Conservation (phyloP, 164 flowering plant genomes). For the Aristolochia contorta region DNA sequence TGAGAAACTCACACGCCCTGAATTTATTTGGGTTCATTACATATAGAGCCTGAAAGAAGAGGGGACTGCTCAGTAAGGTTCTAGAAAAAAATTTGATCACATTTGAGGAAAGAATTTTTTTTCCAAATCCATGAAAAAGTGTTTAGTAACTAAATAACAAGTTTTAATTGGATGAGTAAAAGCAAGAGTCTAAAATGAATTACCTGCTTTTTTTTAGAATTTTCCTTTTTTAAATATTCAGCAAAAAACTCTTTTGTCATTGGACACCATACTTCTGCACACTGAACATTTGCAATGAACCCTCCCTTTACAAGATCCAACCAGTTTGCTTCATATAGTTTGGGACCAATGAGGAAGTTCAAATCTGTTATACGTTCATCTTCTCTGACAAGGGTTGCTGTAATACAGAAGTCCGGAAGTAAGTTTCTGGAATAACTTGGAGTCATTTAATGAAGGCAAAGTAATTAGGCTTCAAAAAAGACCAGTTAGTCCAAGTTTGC, state of each 20-base stretch:
- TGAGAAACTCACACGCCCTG: conserved; percentile 96
- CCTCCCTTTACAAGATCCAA: conserved; percentile 94
- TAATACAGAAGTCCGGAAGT: conserved; percentile 2
- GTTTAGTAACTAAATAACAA: no score
- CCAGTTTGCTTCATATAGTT: conserved; percentile 98
- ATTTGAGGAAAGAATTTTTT: no score
- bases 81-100: no score
- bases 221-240: conserved; percentile 89
- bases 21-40: conserved; percentile 99
- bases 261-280: conserved; percentile 99
- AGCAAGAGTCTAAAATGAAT: no score
- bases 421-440: background rate
- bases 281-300: conserved; percentile 95
- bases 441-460: background rate
- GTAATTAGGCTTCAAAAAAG: conserved; percentile 3
- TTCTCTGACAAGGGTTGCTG: conserved; percentile 98
- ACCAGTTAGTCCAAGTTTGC: conserved; percentile 98
- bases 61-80: no score
- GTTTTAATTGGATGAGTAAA: no score
- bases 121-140: no score
- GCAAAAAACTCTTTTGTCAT: conserved; percentile 99
- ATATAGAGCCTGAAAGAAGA: conserved; percentile 62
- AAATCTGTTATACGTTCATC: conserved; percentile 96
- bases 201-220: conserved; percentile 94
- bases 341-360: conserved; percentile 98